phyloP scores from a whole-genome alignment of 2,329 filamentous ascomycete genomes.

The Cordyceps cateniannulata region DNA sequence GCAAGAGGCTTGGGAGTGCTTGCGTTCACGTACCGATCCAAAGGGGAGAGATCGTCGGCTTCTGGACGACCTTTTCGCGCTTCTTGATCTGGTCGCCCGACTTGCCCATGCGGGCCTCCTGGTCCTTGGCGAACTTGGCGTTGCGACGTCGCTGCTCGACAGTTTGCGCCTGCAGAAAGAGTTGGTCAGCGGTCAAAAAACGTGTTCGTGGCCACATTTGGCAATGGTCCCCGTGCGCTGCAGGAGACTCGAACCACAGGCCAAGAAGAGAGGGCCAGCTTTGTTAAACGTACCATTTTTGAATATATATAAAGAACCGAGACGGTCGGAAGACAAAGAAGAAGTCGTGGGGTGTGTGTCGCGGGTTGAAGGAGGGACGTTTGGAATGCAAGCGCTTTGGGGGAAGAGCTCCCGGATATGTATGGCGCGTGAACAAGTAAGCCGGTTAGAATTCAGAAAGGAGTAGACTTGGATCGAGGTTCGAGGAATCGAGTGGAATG shows the following conservation, averaged over 20 bases:
- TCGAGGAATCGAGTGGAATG: neutral
- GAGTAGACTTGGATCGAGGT: neutral
- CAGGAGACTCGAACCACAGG: neutral
- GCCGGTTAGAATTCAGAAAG: neutral
- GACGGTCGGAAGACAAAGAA: neutral
- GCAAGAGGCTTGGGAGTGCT: neutral
- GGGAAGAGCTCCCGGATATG: neutral
- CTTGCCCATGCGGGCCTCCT: constrained; percentile 71
- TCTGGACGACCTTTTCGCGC: constrained; percentile 42
- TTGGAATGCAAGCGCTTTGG: neutral
- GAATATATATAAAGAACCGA: neutral
- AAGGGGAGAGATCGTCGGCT: constrained; percentile 58
- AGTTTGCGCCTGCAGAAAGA: constrained; percentile 62
- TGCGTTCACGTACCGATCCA: constrained; percentile 51
- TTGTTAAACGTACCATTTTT: constrained; percentile 3
- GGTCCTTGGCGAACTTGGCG: constrained; percentile 67
- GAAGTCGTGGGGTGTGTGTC: neutral
- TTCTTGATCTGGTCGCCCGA: constrained; percentile 59
- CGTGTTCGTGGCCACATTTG: neutral
- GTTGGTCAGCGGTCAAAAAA: neutral
- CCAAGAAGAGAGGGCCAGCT: neutral
- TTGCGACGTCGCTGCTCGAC: constrained; percentile 77
- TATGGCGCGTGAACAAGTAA: neutral
- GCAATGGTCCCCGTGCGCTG: neutral
- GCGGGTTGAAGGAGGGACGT: neutral